phyloP scores from a whole-genome alignment of 176 grass and related monocot species.

The Echinochloa phyllopogon region DNA sequence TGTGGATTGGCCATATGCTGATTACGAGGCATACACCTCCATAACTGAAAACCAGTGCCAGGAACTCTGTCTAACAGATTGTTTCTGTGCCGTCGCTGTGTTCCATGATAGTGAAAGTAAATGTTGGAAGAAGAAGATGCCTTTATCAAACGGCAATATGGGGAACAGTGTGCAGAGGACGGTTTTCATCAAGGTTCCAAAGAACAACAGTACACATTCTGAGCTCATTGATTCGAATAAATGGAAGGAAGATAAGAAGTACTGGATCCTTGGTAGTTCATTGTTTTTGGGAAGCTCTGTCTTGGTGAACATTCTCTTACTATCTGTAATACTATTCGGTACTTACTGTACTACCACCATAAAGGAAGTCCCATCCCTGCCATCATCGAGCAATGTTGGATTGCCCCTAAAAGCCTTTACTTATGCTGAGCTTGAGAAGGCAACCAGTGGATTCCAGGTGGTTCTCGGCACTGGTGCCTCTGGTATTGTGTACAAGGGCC shows the following conservation, averaged over 20 bases:
- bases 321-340: constrained; percentile 20
- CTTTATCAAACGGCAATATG: constrained; percentile 50
- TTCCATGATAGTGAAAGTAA: background rate
- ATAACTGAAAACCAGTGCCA: constrained; percentile 29
- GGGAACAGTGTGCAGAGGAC: background rate
- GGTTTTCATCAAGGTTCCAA: constrained; percentile 47
- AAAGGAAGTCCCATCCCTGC: background rate
- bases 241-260: constrained; percentile 36
- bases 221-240: background rate
- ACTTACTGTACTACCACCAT: constrained; percentile 21
- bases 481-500: constrained; percentile 53
- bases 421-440: constrained; percentile 51
- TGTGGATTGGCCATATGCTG: constrained; percentile 39
- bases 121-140: constrained; percentile 70
- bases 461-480: constrained; percentile 57
- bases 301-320: constrained; percentile 37
- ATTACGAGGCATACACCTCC: constrained; percentile 41
- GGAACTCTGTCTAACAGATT: constrained; percentile 53
- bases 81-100: constrained; percentile 50
- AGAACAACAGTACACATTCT: constrained; percentile 29
- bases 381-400: background rate
- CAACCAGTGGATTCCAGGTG: constrained; percentile 41
- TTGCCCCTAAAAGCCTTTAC: constrained; percentile 37
- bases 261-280: constrained; percentile 41
- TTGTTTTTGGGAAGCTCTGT: constrained; percentile 52